Percentiles rank a stretch among this genome's conserved stretches.
Conservation (phyloP, 2,329 filamentous ascomycete species). For the Calonectria hongkongensis region DNA sequence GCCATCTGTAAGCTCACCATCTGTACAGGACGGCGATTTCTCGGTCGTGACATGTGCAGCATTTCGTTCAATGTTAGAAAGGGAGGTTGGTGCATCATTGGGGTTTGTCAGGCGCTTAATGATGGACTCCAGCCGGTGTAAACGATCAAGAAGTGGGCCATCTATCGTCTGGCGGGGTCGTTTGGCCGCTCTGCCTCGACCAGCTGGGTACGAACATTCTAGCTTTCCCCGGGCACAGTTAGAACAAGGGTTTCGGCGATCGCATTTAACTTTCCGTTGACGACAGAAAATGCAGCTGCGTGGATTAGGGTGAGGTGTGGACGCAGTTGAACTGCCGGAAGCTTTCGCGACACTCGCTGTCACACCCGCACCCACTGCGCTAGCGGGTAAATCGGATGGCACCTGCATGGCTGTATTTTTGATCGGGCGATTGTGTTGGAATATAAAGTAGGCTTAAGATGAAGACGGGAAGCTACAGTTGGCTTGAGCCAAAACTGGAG, state of each 20-base stretch:
- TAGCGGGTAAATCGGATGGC: neutral
- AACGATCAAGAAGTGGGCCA: slow-evolving; percentile 7
- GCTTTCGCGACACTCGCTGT: neutral
- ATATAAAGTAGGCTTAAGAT: too few species aligned
- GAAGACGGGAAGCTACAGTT: neutral
- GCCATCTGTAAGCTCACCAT: neutral
- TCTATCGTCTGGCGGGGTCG: slow-evolving; percentile 5
- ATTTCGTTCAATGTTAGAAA: neutral
- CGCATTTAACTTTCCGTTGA: slow-evolving; percentile 4
- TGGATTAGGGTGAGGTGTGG: neutral
- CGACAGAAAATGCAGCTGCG: slow-evolving; percentile 8
- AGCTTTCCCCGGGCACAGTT: neutral
- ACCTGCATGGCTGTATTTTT: neutral
- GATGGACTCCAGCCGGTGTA: slow-evolving; percentile 14
- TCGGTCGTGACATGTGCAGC: too few species aligned
- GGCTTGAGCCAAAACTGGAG: neutral
- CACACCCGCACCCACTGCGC: neutral
- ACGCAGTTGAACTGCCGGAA: neutral
- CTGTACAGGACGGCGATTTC: neutral
- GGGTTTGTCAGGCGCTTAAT: neutral
- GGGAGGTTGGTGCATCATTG: neutral
- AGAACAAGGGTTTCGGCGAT: neutral
- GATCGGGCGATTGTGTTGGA: too few species aligned
- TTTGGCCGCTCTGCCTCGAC: slow-evolving; percentile 1
- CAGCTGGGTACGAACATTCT: slow-evolving; percentile 1